phyloP scores from a whole-genome alignment of 805 yeast species.

The Nakazawaea peltata region DNA sequence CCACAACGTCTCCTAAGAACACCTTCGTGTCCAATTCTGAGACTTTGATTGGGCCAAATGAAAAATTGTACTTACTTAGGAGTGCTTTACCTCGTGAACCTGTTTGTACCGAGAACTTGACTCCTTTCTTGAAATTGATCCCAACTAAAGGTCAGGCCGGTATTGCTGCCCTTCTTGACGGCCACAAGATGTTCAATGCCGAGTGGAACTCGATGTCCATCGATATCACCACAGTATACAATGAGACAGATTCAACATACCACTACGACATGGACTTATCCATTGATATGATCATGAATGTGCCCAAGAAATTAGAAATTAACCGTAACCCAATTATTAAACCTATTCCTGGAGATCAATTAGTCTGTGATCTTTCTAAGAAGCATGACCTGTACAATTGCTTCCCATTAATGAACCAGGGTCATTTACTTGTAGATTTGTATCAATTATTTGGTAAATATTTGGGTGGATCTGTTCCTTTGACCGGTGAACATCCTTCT shows the following conservation, averaged over 20 bases:
- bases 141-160: conserved; percentile 94
- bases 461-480: conserved; percentile 56
- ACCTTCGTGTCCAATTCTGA: conserved; percentile 23
- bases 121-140: conserved; percentile 82
- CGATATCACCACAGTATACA: conserved; percentile 59
- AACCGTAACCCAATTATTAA: conserved; percentile 66
- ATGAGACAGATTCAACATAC: conserved; percentile 14
- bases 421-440: conserved; percentile 40
- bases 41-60: conserved; percentile 24
- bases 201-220: conserved; percentile 93
- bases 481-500: conserved; percentile 37
- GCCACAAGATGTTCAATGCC: conserved; percentile 84
- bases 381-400: conserved; percentile 58
- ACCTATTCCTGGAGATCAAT: conserved; percentile 62
- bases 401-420: conserved; percentile 60
- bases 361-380: conserved; percentile 67
- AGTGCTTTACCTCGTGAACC: conserved; percentile 95
- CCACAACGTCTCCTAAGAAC: conserved; percentile 60
- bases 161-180: conserved; percentile 74
- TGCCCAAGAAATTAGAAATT: conserved; percentile 59
- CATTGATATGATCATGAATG: conserved; percentile 66
- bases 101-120: conserved; percentile 91
- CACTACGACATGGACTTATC: conserved; percentile 49
- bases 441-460: conserved; percentile 62
- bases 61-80: conserved; percentile 46